Percentiles rank a stretch among this genome's conserved stretches.
Conservation (phyloP, 768 basidiomycete genomes). For the Boletus eberwhitei region DNA sequence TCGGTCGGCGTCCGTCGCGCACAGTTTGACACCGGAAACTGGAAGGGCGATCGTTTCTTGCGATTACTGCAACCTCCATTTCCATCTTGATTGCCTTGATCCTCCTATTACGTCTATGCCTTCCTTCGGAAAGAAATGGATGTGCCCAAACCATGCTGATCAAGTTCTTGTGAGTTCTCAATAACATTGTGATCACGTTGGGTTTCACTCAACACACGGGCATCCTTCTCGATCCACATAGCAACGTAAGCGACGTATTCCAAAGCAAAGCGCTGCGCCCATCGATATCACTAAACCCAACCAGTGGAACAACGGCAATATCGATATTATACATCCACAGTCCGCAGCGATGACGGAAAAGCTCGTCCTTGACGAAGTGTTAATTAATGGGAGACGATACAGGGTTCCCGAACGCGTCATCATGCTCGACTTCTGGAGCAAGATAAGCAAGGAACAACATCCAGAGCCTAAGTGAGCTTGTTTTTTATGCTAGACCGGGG, state of each 20-base stretch:
- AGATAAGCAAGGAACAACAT: conserved; percentile 50
- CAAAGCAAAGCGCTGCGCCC: conserved; percentile 61
- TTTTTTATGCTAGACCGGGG: background rate
- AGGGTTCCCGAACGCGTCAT: conserved; percentile 91
- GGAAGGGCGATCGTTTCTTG: conserved; percentile 86
- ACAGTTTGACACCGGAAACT: conserved; percentile 44
- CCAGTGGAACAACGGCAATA: conserved; percentile 87
- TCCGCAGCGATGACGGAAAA: conserved; percentile 43
- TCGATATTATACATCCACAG: conserved; percentile 78
- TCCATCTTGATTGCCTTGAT: conserved; percentile 95
- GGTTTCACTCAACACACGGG: background rate
- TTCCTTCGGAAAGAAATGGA: conserved; percentile 89
- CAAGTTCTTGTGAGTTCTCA: conserved; percentile 63
- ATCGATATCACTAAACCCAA: conserved; percentile 74
- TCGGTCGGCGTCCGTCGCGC: conserved; percentile 39
- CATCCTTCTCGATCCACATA: conserved; percentile 32
- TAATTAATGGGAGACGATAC: conserved; percentile 87
- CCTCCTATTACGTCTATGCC: conserved; percentile 89
- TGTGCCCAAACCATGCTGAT: conserved; percentile 98
- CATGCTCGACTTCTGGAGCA: conserved; percentile 94
- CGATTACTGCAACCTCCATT: conserved; percentile 91
- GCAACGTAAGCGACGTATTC: conserved; percentile 77
- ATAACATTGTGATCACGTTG: background rate
- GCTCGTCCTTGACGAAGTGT: conserved; percentile 72
- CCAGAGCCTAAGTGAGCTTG: conserved; percentile 40